Evolutionary conservation across 345 rosid species (phyloP), one percentile per base, ranked within the genome.

Genomic region (Ceriops zippeliana): DNA sequence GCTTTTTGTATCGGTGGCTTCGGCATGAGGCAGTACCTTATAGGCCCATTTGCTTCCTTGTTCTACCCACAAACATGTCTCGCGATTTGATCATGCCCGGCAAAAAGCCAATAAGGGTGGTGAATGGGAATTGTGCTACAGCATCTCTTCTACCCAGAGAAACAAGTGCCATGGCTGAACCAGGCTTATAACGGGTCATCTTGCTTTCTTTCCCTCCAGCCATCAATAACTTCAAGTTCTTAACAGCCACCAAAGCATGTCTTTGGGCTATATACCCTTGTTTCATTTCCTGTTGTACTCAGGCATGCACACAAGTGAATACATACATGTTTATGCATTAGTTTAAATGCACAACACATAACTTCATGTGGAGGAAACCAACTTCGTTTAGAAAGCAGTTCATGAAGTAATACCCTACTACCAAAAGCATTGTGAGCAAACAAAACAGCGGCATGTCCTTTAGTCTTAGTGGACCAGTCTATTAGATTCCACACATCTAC

Each of bases 11-110:
- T 42, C 1, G 3, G 17, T 15, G 49, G 19, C 16, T 42, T 42
- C 15, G 49, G 17, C 49, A 2, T 42, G 49, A 42, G 49, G 1
- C 13, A 11, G 3, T 7, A 24, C 1, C 5, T 61, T 70, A 27
- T 10, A 76, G 66, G 7, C 80, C 76, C 75, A 69, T 46, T 42
- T 74, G 30, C 77, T 84, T 85, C 82, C 98, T 86, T 2, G 91
- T 88, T 78, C 77, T 91, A 46, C 90, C 87, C 30, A 91, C 92
- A 60, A 89, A 89, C 74, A 88, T 49, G 83, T 92, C 92, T 32
- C 70, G 73, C 2, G 98, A 89, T 77, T 92, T 92, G 71, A 92
- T 77, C 66, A 85, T 54, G 31, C 98, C 98, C n/a, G 98, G 96
- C 30, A 92, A 21, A 54, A 82, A 58, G 37, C 98, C 98, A 4